Conservation (phyloP, 768 basidiomycete species). For the Russula vinacea region DNA sequence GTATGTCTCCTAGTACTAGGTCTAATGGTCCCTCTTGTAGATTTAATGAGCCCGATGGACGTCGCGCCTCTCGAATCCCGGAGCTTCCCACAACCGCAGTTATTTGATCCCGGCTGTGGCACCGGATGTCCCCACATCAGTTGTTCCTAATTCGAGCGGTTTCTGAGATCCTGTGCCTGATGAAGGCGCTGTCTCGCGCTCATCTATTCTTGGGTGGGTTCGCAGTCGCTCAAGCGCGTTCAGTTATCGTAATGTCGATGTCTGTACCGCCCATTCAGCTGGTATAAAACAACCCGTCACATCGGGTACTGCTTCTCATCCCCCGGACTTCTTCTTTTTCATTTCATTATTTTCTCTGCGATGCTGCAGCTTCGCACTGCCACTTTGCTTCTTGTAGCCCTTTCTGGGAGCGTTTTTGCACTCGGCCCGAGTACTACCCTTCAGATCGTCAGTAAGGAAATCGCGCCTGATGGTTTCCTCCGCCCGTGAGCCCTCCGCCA, state of each 20-base stretch:
- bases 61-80: neutral
- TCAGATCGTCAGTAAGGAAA: constrained; percentile 6
- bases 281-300: too few relatives aligned
- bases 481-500: constrained; percentile 14
- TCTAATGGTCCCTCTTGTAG: neutral
- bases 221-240: neutral
- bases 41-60: neutral
- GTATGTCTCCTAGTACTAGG: neutral
- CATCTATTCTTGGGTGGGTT: neutral
- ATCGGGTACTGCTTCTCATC: neutral
- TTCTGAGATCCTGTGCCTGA: neutral
- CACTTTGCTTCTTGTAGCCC: constrained; percentile 2
- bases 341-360: neutral
- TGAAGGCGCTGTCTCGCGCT: neutral
- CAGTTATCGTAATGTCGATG: neutral
- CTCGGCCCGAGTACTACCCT: constrained; percentile 6
- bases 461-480: constrained; percentile 24
- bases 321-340: neutral
- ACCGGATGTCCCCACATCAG: neutral
- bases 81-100: neutral
- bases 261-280: neutral
- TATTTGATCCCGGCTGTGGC: neutral
- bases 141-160: too few relatives aligned
- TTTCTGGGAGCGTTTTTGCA: constrained; percentile 7
- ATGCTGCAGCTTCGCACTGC: constrained; percentile 14